A percentile compares a stretch with the other conserved stretches of the same genome.
These are phyloP conservation scores for Herpetospermum pedunculosum DNA, from an alignment of 306 rosid genomes.

Conservation along the genomic window DNA sequence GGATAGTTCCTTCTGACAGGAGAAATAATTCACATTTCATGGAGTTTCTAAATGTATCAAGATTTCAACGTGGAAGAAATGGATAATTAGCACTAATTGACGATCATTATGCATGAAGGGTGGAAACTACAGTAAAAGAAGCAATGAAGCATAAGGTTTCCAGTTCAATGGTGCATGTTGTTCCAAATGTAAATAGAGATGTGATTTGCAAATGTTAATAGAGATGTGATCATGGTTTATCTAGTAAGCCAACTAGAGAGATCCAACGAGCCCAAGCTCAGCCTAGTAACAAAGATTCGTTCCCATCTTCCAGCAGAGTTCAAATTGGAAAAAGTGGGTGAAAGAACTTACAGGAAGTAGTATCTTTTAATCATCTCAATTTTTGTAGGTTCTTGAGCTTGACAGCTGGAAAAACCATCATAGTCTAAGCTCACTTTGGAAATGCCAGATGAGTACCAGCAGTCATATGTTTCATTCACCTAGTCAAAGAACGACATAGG, in stretches of 20 bases:
- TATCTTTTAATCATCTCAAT: slow-evolving; percentile 56
- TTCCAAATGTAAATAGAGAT: neutral
- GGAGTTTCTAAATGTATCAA: neutral
- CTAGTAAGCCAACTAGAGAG: neutral
- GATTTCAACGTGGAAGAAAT: neutral
- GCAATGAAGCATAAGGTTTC: neutral
- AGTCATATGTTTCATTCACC: slow-evolving; percentile 79
- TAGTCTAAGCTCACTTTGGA: slow-evolving; percentile 60
- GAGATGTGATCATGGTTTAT: neutral
- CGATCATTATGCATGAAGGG: neutral
- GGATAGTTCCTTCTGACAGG: no score
- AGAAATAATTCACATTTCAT: neutral
- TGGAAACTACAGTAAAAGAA: neutral
- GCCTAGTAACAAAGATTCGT: neutral
- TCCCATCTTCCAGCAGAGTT: neutral
- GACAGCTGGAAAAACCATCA: slow-evolving; percentile 64
- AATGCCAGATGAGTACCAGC: slow-evolving; percentile 80
- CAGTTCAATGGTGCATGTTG: neutral
- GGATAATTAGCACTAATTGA: neutral
- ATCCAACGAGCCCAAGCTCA: neutral
- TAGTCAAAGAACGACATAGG: slow-evolving; percentile 14
- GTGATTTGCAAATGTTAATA: no score
- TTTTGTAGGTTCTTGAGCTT: slow-evolving; percentile 53
- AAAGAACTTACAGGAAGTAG: slow-evolving; percentile 44
- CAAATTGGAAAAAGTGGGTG: neutral